Conservation (phyloP, 2,329 filamentous ascomycete species). For the Colletotrichum euphorbiae region DNA sequence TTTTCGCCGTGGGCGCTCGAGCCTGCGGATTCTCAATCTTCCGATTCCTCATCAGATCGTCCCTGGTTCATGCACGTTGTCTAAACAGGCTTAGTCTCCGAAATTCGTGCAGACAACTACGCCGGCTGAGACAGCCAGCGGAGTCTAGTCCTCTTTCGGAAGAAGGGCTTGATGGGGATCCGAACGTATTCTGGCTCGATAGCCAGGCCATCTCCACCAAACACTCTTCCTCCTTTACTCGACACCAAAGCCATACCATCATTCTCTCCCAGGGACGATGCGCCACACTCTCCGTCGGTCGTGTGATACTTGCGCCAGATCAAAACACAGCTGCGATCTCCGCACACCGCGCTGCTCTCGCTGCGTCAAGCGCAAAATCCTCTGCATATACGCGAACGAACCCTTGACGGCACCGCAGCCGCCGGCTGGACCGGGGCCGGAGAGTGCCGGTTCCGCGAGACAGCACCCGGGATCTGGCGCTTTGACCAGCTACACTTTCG, state of each 20-base stretch:
- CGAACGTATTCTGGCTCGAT: background rate
- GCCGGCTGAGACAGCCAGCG: conserved; percentile 12
- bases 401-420: conserved; percentile 52
- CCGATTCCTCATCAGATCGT: background rate
- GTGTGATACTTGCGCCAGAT: conserved; percentile 66
- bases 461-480: conserved; percentile 25
- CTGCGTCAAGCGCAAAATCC: conserved; percentile 60
- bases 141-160: conserved; percentile 33
- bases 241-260: background rate
- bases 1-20: background rate
- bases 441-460: background rate
- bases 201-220: conserved; percentile 14
- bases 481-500: conserved; percentile 46
- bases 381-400: conserved; percentile 66
- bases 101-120: conserved; percentile 26
- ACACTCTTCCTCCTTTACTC: conserved; percentile 17
- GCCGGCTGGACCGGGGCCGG: conserved; percentile 14
- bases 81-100: conserved; percentile 50
- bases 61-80: conserved; percentile 17
- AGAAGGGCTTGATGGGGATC: background rate
- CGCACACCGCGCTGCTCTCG: conserved; percentile 65
- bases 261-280: conserved; percentile 55
- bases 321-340: conserved; percentile 68
- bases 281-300: conserved; percentile 67
- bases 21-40: background rate